Evolutionary conservation across 1,284 basidiomycete species (phyloP).

Genomic region (Ustilago sp.): DNA sequence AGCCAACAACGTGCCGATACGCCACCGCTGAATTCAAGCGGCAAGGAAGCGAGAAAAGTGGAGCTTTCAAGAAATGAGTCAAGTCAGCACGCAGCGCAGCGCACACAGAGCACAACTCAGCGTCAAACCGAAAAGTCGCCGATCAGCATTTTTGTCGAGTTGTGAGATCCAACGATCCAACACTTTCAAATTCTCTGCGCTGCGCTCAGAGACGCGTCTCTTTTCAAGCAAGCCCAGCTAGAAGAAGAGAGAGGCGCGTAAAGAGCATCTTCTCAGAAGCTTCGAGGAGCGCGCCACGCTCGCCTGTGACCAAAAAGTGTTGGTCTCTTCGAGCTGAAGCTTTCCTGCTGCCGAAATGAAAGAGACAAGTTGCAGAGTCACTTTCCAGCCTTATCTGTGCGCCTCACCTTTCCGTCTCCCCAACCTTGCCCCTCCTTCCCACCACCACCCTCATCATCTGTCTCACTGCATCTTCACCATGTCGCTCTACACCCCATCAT

Average conservation of each 20-base stretch:
- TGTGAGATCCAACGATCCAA: not conserved
- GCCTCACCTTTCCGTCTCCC: not conserved
- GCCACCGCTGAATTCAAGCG: not conserved
- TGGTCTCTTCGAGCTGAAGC: slow-evolving; percentile 20
- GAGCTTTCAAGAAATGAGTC: slow-evolving; percentile 8
- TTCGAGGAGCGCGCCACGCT: not conserved
- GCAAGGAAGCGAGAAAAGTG: not conserved
- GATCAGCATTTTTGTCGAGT: not conserved
- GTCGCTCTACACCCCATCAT: slow-evolving; percentile 57
- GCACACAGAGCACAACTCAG: too few species aligned
- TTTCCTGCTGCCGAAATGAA: slow-evolving; percentile 18
- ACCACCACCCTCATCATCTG: slow-evolving; percentile 10
- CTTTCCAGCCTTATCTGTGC: slow-evolving; percentile 16
- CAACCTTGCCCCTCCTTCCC: not conserved
- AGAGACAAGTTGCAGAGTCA: not conserved
- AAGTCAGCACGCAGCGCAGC: slow-evolving; percentile 29
- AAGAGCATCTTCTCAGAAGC: slow-evolving; percentile 4
- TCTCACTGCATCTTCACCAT: slow-evolving; percentile 8
- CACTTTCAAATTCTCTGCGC: not conserved
- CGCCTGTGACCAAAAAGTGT: slow-evolving; percentile 14
- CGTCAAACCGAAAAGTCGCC: slow-evolving; percentile 15
- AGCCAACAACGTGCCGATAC: not conserved
- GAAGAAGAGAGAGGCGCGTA: slow-evolving; percentile 7
- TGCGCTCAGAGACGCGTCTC: slow-evolving; percentile 7
- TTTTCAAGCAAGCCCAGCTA: not conserved